Conservation (phyloP, 164 flowering plant species). For the Piper longum region DNA sequence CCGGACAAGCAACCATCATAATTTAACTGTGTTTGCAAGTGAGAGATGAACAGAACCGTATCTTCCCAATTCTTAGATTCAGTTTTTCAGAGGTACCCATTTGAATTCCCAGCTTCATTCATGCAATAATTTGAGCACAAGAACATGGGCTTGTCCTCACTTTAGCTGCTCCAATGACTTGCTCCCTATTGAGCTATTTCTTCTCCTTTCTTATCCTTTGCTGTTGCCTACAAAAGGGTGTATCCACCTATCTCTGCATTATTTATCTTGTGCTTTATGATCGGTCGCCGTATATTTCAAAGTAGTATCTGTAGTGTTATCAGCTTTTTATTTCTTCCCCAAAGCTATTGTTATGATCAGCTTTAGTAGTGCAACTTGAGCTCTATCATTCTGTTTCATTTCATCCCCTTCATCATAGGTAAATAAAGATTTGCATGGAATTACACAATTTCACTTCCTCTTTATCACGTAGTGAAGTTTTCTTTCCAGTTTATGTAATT, state of each 20-base stretch:
- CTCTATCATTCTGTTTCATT: not conserved
- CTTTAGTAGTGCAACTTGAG: no score
- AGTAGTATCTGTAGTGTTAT: not conserved
- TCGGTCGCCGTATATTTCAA: not conserved
- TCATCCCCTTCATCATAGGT: not conserved
- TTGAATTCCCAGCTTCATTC: not conserved
- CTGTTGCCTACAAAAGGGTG: not conserved
- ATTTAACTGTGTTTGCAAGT: no score
- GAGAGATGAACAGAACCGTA: not conserved
- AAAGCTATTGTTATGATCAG: no score
- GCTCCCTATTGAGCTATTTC: not conserved
- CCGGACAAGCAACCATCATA: not conserved
- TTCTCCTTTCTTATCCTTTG: not conserved
- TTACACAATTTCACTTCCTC: not conserved
- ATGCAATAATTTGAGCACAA: not conserved
- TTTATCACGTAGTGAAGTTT: not conserved
- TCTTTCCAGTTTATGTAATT: not conserved
- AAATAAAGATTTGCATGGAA: not conserved
- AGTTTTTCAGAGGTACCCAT: no score
- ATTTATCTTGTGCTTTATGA: not conserved
- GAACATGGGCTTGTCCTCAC: not conserved
- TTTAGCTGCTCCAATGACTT: no score
- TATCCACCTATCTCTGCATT: not conserved
- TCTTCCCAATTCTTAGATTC: no score
- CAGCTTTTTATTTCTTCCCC: no score